Evolutionary conservation across 352 stramenopile genomes (phyloP), one percentile per base, ranked within the genome.

Genomic region (Phytopythium sindhum): DNA sequence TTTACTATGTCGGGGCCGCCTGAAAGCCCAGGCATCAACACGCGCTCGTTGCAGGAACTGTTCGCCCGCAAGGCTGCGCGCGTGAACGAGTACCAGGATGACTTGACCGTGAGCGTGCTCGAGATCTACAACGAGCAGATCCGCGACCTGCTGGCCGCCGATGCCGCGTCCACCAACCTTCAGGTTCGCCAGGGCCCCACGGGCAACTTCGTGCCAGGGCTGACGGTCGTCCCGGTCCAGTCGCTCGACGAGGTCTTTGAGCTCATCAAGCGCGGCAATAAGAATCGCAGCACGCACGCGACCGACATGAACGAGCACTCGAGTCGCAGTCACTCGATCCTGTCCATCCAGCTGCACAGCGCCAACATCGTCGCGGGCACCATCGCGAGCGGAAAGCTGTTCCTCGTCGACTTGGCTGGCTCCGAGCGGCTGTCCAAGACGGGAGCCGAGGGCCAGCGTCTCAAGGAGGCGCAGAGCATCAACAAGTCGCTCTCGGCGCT

Each of bases 121-220:
- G 96, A 99, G 76, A 98, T 99, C 33, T 97, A 98, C 76, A 98
- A 99, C 67, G 96, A 99, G 67, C 90, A 97, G 63, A 90, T 99
- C 45, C 84, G 89, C 44, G 96, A 99, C 81, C 77, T 98, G 39
- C 65, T 98, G 9, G 84, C 90, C 1, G 92, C 86, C 45, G 85
- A 95, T 51, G 84, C 84, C 37, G 77, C 79, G 2, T 93, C 67
- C 52, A 92, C 84, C 8, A 96, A 94, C 59, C 68, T 96, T 4
- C 86, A 93, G 63, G 85, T 95, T 29, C 86, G 84, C 2, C 86
- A 94, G 67, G 86, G 88, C 14, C 77, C 84, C 12, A 93, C 81
- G 4, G 86, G 88, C 47, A 96, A 95, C 66, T 95, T 95, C 51
- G 86, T 95, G 9, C 84, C 87, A 0, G 87, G 84, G 1, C 72